These are phyloP conservation scores for Cercis canadensis DNA, from an alignment of 306 rosid species.

Conservation along the genomic window DNA sequence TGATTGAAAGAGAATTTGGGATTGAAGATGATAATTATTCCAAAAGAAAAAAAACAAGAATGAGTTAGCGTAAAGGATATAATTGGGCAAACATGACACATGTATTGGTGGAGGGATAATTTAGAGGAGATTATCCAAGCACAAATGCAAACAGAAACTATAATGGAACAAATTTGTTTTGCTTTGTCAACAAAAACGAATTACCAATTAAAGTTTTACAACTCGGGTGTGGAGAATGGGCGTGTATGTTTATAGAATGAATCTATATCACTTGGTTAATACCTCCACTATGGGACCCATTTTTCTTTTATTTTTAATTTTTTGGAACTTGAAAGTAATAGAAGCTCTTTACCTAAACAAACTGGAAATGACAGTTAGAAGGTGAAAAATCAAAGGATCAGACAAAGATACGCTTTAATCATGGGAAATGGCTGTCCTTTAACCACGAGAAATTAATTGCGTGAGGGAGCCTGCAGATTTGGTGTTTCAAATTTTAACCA, in stretches of 20 bases:
- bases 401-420: constrained; percentile 38
- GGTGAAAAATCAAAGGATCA: constrained; percentile 23
- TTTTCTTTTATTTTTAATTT: background rate
- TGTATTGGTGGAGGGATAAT: no score
- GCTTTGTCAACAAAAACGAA: no score
- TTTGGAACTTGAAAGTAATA: constrained; percentile 37
- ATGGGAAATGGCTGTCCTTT: constrained; percentile 27
- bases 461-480: constrained; percentile 44
- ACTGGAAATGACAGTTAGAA: constrained; percentile 41
- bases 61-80: background rate
- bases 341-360: constrained; percentile 23
- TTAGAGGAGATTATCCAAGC: no score
- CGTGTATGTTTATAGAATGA: no score
- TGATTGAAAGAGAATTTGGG: no score
- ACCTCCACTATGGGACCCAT: background rate
- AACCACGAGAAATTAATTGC: constrained; percentile 13
- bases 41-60: background rate
- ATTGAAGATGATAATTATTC: constrained; percentile 1
- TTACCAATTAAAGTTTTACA: no score
- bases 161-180: no score
- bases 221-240: no score
- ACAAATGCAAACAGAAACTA: no score
- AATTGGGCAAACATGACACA: constrained; percentile 7
- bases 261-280: background rate
- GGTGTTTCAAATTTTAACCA: constrained; percentile 28